Conservation (phyloP, 129 eudicot species). For the Artemisia annua region DNA sequence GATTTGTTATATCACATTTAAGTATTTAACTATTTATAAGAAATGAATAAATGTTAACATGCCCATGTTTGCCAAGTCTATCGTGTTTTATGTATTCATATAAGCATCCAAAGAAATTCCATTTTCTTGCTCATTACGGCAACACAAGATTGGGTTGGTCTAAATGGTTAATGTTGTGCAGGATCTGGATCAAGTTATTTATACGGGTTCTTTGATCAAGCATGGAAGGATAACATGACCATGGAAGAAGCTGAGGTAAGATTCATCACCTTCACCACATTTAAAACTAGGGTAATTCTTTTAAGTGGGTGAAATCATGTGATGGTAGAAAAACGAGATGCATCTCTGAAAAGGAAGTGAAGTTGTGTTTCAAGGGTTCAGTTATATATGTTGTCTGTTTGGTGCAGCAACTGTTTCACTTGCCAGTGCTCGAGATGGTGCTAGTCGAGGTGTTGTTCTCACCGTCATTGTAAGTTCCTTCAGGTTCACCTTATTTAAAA, state of each 20-base stretch:
- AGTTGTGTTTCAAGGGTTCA: not conserved
- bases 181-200: conserved; percentile 95
- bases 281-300: too few relatives aligned
- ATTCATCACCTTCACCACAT: not conserved
- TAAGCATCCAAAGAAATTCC: not conserved
- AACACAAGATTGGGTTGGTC: not conserved
- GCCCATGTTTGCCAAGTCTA: not conserved
- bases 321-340: too few relatives aligned
- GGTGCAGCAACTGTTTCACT: conserved; percentile 84
- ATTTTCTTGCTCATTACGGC: too few relatives aligned
- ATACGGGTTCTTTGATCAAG: conserved; percentile 98
- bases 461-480: conserved; percentile 76
- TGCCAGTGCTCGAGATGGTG: conserved; percentile 98
- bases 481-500: not conserved
- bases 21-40: too few relatives aligned
- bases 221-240: conserved; percentile 93
- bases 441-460: conserved; percentile 97
- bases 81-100: too few relatives aligned
- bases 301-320: too few relatives aligned
- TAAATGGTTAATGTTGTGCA: conserved; percentile 22
- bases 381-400: conserved; percentile 2
- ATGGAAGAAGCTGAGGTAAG: conserved; percentile 98
- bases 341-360: too few relatives aligned
- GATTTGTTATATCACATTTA: too few relatives aligned
- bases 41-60: too few relatives aligned